Percentiles rank a stretch among this genome's conserved stretches.
These are phyloP conservation scores for Tieghemostelium lacteum DNA, from an alignment of 78 protist genomes.

Conservation along the genomic window DNA sequence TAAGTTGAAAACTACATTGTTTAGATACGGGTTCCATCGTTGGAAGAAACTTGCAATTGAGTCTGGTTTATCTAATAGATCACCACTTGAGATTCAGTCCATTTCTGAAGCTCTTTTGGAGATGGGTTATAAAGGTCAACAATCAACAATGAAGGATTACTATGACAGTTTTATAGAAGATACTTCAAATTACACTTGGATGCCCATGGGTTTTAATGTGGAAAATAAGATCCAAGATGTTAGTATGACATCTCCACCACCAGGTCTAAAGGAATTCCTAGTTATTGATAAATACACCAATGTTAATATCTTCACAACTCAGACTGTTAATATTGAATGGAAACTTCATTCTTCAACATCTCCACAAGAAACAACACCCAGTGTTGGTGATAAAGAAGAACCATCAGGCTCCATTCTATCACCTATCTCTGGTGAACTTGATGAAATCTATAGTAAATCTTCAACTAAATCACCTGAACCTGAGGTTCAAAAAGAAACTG, in stretches of 20 bases:
- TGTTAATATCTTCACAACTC: constrained; percentile 13
- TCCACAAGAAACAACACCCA: neutral
- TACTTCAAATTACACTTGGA: constrained; percentile 48
- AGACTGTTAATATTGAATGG: neutral
- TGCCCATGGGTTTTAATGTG: constrained; percentile 39
- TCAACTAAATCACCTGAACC: neutral
- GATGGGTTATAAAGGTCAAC: constrained; percentile 24
- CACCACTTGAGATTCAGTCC: constrained; percentile 53
- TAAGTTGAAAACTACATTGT: constrained; percentile 11
- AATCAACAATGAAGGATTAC: constrained; percentile 23
- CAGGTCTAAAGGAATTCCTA: neutral
- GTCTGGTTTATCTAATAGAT: neutral
- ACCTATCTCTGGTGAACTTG: neutral
- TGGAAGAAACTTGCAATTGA: constrained; percentile 63
- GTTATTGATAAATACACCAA: neutral
- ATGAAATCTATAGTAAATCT: neutral
- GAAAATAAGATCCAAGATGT: neutral
- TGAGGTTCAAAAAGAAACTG: neutral
- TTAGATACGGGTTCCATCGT: constrained; percentile 57
- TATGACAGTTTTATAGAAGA: constrained; percentile 36
- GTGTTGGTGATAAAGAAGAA: neutral
- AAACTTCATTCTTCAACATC: neutral
- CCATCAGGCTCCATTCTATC: too few species aligned
- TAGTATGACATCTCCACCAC: neutral
- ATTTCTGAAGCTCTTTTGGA: constrained; percentile 46